Evolutionary conservation across 2,329 filamentous ascomycete genomes (phyloP).

Genomic region (Aspergillus carbonarius): DNA sequence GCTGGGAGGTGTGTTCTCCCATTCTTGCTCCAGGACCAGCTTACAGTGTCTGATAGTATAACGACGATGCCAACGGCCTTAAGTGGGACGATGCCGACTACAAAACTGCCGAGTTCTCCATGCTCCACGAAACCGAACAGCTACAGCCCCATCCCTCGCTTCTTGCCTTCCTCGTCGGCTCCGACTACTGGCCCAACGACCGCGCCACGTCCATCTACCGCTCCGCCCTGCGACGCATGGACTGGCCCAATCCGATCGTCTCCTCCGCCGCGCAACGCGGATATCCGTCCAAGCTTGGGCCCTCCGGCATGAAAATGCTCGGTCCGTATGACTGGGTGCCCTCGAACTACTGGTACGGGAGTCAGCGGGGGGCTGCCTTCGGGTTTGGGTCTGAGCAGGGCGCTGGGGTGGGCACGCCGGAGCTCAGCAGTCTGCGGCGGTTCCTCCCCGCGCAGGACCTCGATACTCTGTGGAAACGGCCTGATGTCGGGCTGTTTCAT

Average conservation of each 20-base stretch:
- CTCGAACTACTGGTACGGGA: constrained; percentile 63
- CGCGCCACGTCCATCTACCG: constrained; percentile 56
- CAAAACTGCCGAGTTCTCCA: constrained; percentile 49
- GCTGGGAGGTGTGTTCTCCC: constrained; percentile 45
- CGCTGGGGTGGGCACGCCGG: constrained; percentile 62
- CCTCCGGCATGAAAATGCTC: constrained; percentile 65
- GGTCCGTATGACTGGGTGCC: constrained; percentile 68
- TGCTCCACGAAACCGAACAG: constrained; percentile 61
- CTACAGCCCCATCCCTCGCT: constrained; percentile 61
- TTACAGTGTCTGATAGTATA: constrained; percentile 44
- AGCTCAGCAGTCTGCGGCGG: constrained; percentile 52
- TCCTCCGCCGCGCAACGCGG: constrained; percentile 49
- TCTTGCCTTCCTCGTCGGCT: constrained; percentile 59
- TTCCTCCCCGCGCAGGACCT: constrained; percentile 56
- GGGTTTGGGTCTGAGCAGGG: constrained; percentile 65
- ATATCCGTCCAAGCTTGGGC: constrained; percentile 44
- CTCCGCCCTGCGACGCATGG: constrained; percentile 48
- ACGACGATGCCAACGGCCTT: constrained; percentile 45
- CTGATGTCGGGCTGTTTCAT: constrained; percentile 55
- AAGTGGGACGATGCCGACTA: constrained; percentile 47
- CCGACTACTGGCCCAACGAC: constrained; percentile 64
- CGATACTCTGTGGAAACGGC: constrained; percentile 54
- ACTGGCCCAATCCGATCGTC: constrained; percentile 60
- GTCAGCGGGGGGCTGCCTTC: constrained; percentile 57
- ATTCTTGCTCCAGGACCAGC: not conserved